phyloP scores from a whole-genome alignment of 2,329 filamentous ascomycete species.

The Incumbomyces delicatus region DNA sequence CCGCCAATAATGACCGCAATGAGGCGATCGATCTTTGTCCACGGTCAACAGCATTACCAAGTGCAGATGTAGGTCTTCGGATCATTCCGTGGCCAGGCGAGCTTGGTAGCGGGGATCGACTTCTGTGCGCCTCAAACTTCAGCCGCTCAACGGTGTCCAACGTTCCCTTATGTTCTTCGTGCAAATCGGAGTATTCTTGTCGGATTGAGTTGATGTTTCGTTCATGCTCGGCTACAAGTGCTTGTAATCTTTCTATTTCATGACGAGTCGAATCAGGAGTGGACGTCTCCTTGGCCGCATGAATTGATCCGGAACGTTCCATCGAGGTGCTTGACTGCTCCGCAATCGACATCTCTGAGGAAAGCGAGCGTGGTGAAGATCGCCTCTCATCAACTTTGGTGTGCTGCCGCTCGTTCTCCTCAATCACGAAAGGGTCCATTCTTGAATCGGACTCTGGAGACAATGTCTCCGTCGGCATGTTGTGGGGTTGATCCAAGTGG shows the following conservation, averaged over 20 bases:
- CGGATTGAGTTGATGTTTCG: constrained; percentile 62
- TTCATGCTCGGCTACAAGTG: constrained; percentile 66
- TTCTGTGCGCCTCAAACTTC: constrained; percentile 73
- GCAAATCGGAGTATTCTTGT: constrained; percentile 71
- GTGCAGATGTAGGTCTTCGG: constrained; percentile 86
- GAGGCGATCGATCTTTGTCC: constrained; percentile 86
- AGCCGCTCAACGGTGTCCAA: constrained; percentile 83
- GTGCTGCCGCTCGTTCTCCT: constrained; percentile 54
- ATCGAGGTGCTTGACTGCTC: constrained; percentile 62
- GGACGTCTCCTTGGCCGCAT: constrained; percentile 18
- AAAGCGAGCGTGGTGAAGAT: constrained; percentile 82
- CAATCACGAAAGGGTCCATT: constrained; percentile 76
- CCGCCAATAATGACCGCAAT: constrained; percentile 74
- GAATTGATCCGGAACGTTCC: constrained; percentile 54
- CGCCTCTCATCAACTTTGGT: constrained; percentile 54
- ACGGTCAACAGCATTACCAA: constrained; percentile 74
- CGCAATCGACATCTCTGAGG: constrained; percentile 84
- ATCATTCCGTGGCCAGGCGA: constrained; percentile 57
- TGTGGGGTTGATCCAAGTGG: constrained; percentile 66
- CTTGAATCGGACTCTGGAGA: constrained; percentile 37
- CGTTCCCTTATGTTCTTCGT: constrained; percentile 70
- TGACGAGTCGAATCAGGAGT: constrained; percentile 39
- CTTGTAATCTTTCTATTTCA: constrained; percentile 63
- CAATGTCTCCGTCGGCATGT: constrained; percentile 36
- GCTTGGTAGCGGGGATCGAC: constrained; percentile 55